Percentiles rank a stretch among this genome's conserved stretches.
These are phyloP conservation scores for Claviceps sp. DNA, from an alignment of 2,329 filamentous ascomycete genomes.

Conservation along the genomic window DNA sequence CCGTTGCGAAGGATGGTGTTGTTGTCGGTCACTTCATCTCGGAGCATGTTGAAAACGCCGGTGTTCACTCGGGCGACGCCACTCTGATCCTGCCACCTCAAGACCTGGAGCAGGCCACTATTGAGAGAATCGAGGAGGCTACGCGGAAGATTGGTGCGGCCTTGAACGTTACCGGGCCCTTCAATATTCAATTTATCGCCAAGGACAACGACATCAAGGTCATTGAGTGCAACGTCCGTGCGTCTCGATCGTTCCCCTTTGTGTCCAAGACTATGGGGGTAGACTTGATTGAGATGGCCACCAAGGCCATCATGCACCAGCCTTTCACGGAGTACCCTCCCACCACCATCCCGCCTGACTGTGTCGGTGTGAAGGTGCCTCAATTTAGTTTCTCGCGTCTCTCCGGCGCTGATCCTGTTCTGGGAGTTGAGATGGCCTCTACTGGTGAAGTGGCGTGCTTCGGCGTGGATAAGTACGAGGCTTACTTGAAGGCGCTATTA, in stretches of 20 bases:
- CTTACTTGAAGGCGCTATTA: conserved; percentile 89
- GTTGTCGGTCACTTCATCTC: conserved; percentile 95
- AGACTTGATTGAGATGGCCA: conserved; percentile 96
- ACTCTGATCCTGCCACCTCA: conserved; percentile 91
- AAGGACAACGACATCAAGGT: conserved; percentile 99
- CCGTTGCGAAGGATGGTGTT: conserved; percentile 77
- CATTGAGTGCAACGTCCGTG: conserved; percentile 96
- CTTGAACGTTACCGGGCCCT: conserved; percentile 89
- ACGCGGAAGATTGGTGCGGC: conserved; percentile 90
- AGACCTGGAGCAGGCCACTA: conserved; percentile 79
- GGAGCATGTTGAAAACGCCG: conserved; percentile 96
- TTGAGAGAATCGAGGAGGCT: conserved; percentile 82
- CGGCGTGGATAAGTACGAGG: conserved; percentile 90
- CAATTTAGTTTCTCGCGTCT: conserved; percentile 98
- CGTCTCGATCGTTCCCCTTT: conserved; percentile 93
- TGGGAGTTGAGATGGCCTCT: conserved; percentile 98
- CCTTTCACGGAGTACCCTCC: conserved; percentile 74
- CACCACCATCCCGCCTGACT: conserved; percentile 60
- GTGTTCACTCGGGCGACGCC: conserved; percentile 95
- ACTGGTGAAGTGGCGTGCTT: conserved; percentile 98
- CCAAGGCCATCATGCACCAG: conserved; percentile 84
- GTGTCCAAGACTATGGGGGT: conserved; percentile 98
- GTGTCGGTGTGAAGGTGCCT: conserved; percentile 93
- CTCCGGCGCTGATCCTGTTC: conserved; percentile 86
- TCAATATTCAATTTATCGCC: conserved; percentile 98